Conservation (phyloP, 768 basidiomycete genomes). For the Leucosporidium creatinivorum region DNA sequence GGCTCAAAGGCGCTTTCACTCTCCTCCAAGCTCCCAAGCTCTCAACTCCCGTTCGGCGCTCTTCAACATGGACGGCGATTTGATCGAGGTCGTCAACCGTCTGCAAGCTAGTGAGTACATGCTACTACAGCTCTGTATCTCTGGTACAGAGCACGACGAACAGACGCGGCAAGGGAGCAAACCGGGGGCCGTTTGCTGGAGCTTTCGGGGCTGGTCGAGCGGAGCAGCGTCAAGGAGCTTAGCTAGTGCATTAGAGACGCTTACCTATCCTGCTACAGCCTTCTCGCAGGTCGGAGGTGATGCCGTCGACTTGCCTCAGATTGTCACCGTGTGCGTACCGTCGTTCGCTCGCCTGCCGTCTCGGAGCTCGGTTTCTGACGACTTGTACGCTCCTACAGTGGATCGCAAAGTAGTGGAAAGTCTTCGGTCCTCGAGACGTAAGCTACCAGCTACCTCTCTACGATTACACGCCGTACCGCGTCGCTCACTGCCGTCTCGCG, state of each 20-base stretch:
- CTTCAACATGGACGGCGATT: slow-evolving; percentile 12
- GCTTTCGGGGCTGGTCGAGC: too few species aligned
- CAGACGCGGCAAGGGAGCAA: too few species aligned
- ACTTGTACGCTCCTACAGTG: slow-evolving; percentile 3
- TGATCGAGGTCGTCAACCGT: slow-evolving; percentile 26
- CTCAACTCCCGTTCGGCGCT: too few species aligned
- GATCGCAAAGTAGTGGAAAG: slow-evolving; percentile 33
- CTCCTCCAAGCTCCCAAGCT: background rate
- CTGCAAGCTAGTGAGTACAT: slow-evolving; percentile 20
- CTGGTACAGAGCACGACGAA: too few species aligned
- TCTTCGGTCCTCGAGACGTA: slow-evolving; percentile 67
- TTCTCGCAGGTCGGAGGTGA: slow-evolving; percentile 39
- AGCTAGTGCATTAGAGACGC: background rate
- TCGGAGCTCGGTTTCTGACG: background rate
- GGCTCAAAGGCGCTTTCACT: too few species aligned
- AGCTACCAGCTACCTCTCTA: slow-evolving; percentile 39
- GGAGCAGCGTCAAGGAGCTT: too few species aligned
- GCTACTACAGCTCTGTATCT: too few species aligned
- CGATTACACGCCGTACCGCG: background rate
- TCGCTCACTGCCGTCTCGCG: background rate
- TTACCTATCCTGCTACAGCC: slow-evolving; percentile 5
- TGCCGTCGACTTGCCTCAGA: slow-evolving; percentile 46
- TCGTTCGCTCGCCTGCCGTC: background rate
- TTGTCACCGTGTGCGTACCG: slow-evolving; percentile 42
- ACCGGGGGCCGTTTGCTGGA: too few species aligned